Conservation (phyloP, 2,329 filamentous ascomycete species). For the Xylariaceae sp. region DNA sequence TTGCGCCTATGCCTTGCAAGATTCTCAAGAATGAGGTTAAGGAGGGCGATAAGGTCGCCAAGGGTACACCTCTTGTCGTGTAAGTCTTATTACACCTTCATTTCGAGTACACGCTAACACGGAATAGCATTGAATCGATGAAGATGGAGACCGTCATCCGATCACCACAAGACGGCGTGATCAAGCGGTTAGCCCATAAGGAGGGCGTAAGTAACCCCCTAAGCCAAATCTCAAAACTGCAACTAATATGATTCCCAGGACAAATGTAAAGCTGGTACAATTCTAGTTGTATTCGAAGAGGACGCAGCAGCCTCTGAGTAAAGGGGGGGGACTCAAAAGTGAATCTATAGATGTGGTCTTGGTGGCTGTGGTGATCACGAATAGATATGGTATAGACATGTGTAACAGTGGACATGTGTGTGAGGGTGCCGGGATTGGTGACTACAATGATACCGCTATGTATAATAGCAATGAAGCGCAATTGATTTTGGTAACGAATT, state of each 20-base stretch:
- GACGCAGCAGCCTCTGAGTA: conserved; percentile 21
- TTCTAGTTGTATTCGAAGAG: conserved; percentile 68
- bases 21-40: conserved; percentile 82
- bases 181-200: conserved; percentile 68
- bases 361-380: not conserved
- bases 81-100: conserved; percentile 37
- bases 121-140: conserved; percentile 69
- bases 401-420: not conserved
- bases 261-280: conserved; percentile 71
- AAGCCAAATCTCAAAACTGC: not conserved
- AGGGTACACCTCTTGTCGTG: conserved; percentile 83
- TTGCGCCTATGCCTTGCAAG: conserved; percentile 97
- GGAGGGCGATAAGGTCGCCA: conserved; percentile 75
- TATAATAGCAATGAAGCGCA: no score
- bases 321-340: not conserved
- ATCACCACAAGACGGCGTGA: conserved; percentile 65
- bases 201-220: conserved; percentile 56
- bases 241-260: conserved; percentile 44
- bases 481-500: no score
- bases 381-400: not conserved
- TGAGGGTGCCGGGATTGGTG: not conserved
- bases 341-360: no score
- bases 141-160: conserved; percentile 85
- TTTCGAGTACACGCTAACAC: conserved; percentile 12
- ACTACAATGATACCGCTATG: not conserved